Percentiles rank a stretch among this genome's conserved stretches.
Evolutionary conservation across 202 grass and related monocot species (phyloP).

Genomic region (Elaeis oleifera): DNA sequence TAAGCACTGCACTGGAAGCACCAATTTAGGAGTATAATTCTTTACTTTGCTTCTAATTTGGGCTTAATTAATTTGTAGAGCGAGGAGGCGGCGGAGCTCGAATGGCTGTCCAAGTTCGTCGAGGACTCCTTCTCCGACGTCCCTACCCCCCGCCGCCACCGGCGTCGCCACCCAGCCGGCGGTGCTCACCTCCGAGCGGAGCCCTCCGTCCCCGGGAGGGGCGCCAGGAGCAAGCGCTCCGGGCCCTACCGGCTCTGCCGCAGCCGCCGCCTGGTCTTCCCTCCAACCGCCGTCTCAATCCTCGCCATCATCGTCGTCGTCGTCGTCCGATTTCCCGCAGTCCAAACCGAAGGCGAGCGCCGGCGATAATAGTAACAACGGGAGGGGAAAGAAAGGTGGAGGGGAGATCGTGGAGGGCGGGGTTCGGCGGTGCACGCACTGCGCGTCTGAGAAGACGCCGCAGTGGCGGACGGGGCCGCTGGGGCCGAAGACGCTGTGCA

Average conservation of each 20-base stretch:
- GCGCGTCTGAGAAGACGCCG: slow-evolving; percentile 97
- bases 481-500: slow-evolving; percentile 97
- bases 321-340: slow-evolving; percentile 46
- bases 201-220: slow-evolving; percentile 34
- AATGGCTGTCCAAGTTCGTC: slow-evolving; percentile 21
- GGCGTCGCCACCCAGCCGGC: not conserved
- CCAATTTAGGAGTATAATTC: no score
- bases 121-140: slow-evolving; percentile 18
- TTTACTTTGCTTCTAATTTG: not conserved
- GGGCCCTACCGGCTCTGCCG: slow-evolving; percentile 16
- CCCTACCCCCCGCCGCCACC: slow-evolving; percentile 9
- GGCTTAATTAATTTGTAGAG: not conserved
- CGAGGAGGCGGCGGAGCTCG: slow-evolving; percentile 22
- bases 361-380: not conserved
- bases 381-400: slow-evolving; percentile 7
- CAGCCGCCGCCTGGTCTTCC: slow-evolving; percentile 59
- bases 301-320: slow-evolving; percentile 70
- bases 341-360: slow-evolving; percentile 31
- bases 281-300: slow-evolving; percentile 35
- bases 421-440: slow-evolving; percentile 90
- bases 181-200: slow-evolving; percentile 27
- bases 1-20: not conserved
- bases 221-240: slow-evolving; percentile 65
- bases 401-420: slow-evolving; percentile 42
- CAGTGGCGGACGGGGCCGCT: slow-evolving; percentile 93